Base-by-base conservation (phyloP, 2,329 filamentous ascomycete species). In the Pseudogymnoascus sp. region DNA sequence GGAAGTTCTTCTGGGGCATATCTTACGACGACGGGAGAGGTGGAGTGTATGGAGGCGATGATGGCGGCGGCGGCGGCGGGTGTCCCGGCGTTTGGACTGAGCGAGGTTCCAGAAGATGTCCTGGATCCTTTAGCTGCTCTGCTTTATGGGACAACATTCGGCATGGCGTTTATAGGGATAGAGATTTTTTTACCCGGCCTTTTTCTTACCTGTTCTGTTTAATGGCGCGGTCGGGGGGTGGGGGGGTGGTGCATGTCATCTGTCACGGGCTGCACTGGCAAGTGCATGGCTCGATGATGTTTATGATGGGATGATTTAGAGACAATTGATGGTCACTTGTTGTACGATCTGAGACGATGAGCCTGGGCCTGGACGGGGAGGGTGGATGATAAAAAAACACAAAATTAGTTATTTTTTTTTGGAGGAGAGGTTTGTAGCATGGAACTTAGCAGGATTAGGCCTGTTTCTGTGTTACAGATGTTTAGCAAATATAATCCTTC, bases 21-120 rank as follows among this genome's bases (percentile, higher is more conserved):
- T 67, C 37, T 64, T 50, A 44, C 28, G 38, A 46, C 61, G 46
- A 25, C 18, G 60, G 40, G 60, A 69, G 68, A 66, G 66, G 60
- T 67, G 69, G 68, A 72, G 69, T 66, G 62, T 62, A 64, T 65
- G 67, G 64, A 67, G 68, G 70, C 68, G 70, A 69, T 66, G 70
- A 69, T 66, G 65, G 66, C 66, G 28, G 50, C 50, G 50, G 50
- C 50, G 50, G 50, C 11, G 50, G 42, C n/a, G 28, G n/a, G 50
- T 56, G 10, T 14, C 50, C 7, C 11, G 50, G 50, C 28, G 50
- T 56, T 56, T 56, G 50, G 50, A 36, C 50, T 56, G 50, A 56
- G 50, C 46, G 25, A 56, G 50, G 50, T 18, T 56, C 50, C 50
- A 56, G 50, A 56, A 56, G 50, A 56, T 56, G 12, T 25, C 50